Conservation (phyloP, 768 basidiomycete genomes). For the Pleurotus djamor region DNA sequence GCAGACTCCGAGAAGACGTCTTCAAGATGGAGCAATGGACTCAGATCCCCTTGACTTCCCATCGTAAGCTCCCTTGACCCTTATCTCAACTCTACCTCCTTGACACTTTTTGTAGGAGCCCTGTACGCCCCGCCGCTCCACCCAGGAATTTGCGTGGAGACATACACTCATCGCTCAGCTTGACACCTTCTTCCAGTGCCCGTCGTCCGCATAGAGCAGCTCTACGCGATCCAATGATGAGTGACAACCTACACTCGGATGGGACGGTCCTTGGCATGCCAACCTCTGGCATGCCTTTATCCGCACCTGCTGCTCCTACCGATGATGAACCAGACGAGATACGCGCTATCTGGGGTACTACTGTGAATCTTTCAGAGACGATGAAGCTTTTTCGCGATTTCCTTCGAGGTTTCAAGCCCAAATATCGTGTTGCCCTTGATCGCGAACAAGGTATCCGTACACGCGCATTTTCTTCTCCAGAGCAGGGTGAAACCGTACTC, state of each 20-base stretch:
- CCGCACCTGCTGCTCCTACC: conserved; percentile 57
- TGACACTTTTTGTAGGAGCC: conserved; percentile 38
- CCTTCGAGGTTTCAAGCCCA: conserved; percentile 88
- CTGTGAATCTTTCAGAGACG: conserved; percentile 86
- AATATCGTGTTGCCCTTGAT: conserved; percentile 78
- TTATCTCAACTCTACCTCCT: neutral
- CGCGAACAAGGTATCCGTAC: conserved; percentile 55
- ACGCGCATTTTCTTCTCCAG: conserved; percentile 50
- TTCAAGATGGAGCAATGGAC: conserved; percentile 32
- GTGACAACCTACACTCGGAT: conserved; percentile 56
- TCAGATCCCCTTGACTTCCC: conserved; percentile 75
- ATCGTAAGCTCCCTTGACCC: conserved; percentile 33
- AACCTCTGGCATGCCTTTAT: conserved; percentile 49
- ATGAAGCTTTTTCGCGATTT: conserved; percentile 92
- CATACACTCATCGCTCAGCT: conserved; percentile 78
- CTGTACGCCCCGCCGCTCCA: conserved; percentile 43
- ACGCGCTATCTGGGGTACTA: conserved; percentile 97
- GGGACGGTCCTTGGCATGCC: conserved; percentile 56
- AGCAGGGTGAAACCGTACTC: conserved; percentile 63
- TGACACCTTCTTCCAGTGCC: conserved; percentile 46
- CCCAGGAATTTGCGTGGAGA: conserved; percentile 83
- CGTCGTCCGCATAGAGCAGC: conserved; percentile 35
- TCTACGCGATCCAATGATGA: conserved; percentile 18
- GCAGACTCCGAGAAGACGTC: conserved; percentile 42
- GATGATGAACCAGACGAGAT: conserved; percentile 84